phyloP scores from a whole-genome alignment of 139 green algal species.

The Parachlorella kessleri region DNA sequence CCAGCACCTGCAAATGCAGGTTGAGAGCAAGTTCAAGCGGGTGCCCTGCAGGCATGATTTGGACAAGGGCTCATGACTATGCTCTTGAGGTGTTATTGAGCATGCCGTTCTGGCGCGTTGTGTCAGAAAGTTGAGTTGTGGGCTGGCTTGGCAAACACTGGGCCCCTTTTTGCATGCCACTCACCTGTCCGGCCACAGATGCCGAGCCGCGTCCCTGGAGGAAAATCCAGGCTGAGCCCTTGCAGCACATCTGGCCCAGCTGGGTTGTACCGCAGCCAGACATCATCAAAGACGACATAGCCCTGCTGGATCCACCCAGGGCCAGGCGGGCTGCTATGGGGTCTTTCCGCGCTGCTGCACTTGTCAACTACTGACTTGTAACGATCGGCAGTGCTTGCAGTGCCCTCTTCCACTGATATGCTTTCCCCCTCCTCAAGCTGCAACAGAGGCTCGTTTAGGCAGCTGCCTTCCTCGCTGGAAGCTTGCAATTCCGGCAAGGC shows the following conservation, averaged over 20 bases:
- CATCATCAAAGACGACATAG: conserved; percentile 31
- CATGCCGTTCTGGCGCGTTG: too few species aligned
- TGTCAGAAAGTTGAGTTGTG: too few species aligned
- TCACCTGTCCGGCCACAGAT: conserved; percentile 55
- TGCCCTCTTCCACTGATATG: background rate
- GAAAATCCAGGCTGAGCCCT: conserved; percentile 40
- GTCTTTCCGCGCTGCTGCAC: background rate
- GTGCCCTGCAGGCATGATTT: too few species aligned
- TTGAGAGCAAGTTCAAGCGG: too few species aligned
- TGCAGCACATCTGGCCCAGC: conserved; percentile 41
- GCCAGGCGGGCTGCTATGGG: background rate
- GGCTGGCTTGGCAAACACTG: too few species aligned
- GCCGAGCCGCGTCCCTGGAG: conserved; percentile 39
- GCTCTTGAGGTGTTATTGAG: too few species aligned
- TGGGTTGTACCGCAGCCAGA: conserved; percentile 55
- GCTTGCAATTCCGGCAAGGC: background rate
- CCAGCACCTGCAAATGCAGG: conserved; percentile 62
- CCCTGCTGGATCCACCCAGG: conserved; percentile 13
- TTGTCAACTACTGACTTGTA: background rate
- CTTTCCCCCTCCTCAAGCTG: background rate
- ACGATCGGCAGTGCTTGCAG: background rate
- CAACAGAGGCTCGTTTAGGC: background rate
- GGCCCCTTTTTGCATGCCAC: too few species aligned
- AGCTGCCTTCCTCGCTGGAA: background rate
- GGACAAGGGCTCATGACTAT: too few species aligned